Evolutionary conservation across 2,329 filamentous ascomycete genomes (phyloP).

Genomic region (Emericellopsis cladophorae): DNA sequence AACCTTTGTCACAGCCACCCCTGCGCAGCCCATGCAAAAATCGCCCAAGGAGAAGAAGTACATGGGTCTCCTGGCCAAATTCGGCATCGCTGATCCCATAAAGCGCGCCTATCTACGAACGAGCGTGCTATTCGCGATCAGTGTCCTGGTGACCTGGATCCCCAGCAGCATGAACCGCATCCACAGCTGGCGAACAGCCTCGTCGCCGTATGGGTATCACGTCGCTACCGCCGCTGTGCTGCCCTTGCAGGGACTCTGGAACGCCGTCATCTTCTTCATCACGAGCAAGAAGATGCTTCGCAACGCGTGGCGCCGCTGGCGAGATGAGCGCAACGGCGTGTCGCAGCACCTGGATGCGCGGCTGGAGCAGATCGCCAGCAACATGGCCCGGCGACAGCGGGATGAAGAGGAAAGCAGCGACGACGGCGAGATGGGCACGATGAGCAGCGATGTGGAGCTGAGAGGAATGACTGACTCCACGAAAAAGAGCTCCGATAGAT

Average conservation of each 20-base stretch:
- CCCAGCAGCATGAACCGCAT: constrained; percentile 63
- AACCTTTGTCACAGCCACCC: constrained; percentile 9
- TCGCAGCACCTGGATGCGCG: too few species aligned
- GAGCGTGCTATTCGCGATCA: constrained; percentile 48
- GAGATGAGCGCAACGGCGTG: neutral
- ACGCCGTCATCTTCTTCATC: constrained; percentile 62
- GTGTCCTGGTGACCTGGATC: constrained; percentile 49
- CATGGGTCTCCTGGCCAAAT: constrained; percentile 9
- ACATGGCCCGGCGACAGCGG: neutral
- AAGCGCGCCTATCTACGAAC: constrained; percentile 49
- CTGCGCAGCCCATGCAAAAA: constrained; percentile 4
- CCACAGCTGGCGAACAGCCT: constrained; percentile 46
- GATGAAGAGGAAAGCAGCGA: neutral
- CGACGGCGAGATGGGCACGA: neutral
- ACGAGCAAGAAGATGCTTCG: constrained; percentile 36
- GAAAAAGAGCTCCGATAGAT: constrained; percentile 11
- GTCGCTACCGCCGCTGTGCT: constrained; percentile 59
- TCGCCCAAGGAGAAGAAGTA: neutral
- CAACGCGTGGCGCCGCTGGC: neutral
- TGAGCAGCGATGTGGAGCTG: constrained; percentile 19
- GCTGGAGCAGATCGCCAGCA: too few species aligned
- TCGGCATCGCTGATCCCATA: constrained; percentile 34
- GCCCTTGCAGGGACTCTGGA: constrained; percentile 72
- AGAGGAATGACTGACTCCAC: constrained; percentile 12
- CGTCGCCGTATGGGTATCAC: constrained; percentile 50